Evolutionary conservation across 2,329 filamentous ascomycete species (phyloP).

Genomic region (Xylaria sp.): DNA sequence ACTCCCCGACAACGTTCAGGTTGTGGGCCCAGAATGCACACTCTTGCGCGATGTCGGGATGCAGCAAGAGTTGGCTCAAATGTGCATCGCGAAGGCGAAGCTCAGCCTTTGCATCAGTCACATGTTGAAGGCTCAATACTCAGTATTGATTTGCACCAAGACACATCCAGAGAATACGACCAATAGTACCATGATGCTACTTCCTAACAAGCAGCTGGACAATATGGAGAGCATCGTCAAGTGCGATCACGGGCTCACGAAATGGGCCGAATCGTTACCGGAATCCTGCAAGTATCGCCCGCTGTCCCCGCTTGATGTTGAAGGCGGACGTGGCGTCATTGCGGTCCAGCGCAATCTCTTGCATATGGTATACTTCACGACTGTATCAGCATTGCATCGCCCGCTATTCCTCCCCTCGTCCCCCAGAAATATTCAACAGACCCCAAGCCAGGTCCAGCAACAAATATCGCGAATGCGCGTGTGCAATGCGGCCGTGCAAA

Average conservation of each 20-base stretch:
- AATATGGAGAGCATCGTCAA: conserved; percentile 80
- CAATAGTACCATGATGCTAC: conserved; percentile 84
- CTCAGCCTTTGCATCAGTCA: conserved; percentile 89
- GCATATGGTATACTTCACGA: conserved; percentile 94
- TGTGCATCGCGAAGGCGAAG: conserved; percentile 93
- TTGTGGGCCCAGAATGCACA: conserved; percentile 76
- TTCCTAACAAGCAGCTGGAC: conserved; percentile 87
- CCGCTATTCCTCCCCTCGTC: conserved; percentile 87
- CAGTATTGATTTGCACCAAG: conserved; percentile 85
- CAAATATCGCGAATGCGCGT: conserved; percentile 86
- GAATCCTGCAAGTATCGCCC: conserved; percentile 74
- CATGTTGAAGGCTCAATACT: conserved; percentile 91
- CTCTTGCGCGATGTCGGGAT: conserved; percentile 75
- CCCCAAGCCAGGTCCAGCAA: conserved; percentile 78
- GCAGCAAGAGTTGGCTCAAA: conserved; percentile 81
- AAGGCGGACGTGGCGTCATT: conserved; percentile 68
- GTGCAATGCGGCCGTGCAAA: conserved; percentile 83
- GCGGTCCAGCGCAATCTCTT: conserved; percentile 83
- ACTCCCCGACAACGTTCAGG: conserved; percentile 73
- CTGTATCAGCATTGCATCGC: conserved; percentile 87
- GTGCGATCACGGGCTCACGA: conserved; percentile 81
- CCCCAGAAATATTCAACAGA: conserved; percentile 61
- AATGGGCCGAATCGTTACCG: conserved; percentile 80
- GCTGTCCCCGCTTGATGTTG: conserved; percentile 64
- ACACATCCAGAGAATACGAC: conserved; percentile 80